Percentiles rank a stretch among this genome's conserved stretches.
Conservation (phyloP, 768 basidiomycete species). For the Agaricus blazei region DNA sequence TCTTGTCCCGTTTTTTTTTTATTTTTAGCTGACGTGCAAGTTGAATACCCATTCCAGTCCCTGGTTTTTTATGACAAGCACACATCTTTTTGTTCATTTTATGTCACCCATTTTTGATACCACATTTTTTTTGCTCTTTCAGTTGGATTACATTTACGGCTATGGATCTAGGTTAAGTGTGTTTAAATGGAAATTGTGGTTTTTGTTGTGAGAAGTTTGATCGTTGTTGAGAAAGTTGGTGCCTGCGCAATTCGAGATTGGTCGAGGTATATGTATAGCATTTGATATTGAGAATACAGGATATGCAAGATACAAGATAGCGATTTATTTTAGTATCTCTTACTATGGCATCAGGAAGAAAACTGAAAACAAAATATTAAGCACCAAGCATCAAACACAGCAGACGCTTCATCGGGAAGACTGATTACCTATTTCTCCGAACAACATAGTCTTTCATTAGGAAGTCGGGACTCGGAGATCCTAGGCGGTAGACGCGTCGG, state of each 20-base stretch:
- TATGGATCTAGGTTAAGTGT: constrained; percentile 1
- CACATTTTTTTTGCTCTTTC: not conserved
- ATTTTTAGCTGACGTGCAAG: not conserved
- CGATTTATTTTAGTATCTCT: no score
- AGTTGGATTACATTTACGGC: not conserved
- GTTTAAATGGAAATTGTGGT: not conserved
- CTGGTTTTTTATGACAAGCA: not conserved
- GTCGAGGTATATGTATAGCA: no score
- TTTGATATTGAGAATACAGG: no score
- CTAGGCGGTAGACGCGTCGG: no score
- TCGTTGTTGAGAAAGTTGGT: no score
- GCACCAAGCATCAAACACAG: not conserved
- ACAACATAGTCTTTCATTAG: not conserved
- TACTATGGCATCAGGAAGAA: no score
- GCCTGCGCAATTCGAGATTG: no score
- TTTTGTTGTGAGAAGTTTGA: not conserved
- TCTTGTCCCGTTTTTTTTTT: no score
- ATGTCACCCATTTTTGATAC: constrained; percentile 2
- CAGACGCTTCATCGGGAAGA: constrained; percentile 1
- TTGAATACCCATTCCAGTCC: constrained; percentile 1
- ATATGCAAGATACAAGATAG: no score
- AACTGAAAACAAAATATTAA: not conserved
- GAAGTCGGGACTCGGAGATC: no score
- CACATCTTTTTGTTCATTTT: not conserved
- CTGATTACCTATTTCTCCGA: not conserved